Percentiles rank a stretch among this genome's conserved stretches.
Conservation (phyloP, 768 basidiomycete species). For the Pleurotus eryngii region DNA sequence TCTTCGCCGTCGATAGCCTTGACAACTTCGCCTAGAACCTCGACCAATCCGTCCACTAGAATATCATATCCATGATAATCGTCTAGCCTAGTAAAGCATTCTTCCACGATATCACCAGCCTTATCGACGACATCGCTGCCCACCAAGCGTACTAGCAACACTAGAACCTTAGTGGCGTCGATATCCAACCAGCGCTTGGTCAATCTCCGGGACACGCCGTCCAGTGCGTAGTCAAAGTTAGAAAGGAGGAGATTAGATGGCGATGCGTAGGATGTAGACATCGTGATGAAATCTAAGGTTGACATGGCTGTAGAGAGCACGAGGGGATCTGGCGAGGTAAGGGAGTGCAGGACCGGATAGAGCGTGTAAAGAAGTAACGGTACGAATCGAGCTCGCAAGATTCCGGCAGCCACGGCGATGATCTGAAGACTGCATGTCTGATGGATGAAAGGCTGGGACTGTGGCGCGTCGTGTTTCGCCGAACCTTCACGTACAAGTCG, state of each 20-base stretch:
- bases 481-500: slow-evolving; percentile 40
- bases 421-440: slow-evolving; percentile 68
- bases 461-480: slow-evolving; percentile 16
- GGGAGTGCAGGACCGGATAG: slow-evolving; percentile 84
- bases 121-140: slow-evolving; percentile 84
- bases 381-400: slow-evolving; percentile 70
- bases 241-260: slow-evolving; percentile 84
- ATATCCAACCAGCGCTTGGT: slow-evolving; percentile 79
- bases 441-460: slow-evolving; percentile 63
- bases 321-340: slow-evolving; percentile 68
- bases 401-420: slow-evolving; percentile 65
- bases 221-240: slow-evolving; percentile 96
- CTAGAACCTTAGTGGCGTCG: slow-evolving; percentile 85
- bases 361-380: slow-evolving; percentile 73
- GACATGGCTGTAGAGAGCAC: slow-evolving; percentile 75
- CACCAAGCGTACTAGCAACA: slow-evolving; percentile 80
- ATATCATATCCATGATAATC: slow-evolving; percentile 92
- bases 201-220: slow-evolving; percentile 82
- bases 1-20: slow-evolving; percentile 58
- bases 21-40: slow-evolving; percentile 83
- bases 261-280: slow-evolving; percentile 84
- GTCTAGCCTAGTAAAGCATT: slow-evolving; percentile 94
- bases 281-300: slow-evolving; percentile 66
- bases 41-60: slow-evolving; percentile 83
- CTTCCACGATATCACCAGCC: slow-evolving; percentile 93